phyloP scores from a whole-genome alignment of 2,329 filamentous ascomycete species.

The Esteya vermicola region DNA sequence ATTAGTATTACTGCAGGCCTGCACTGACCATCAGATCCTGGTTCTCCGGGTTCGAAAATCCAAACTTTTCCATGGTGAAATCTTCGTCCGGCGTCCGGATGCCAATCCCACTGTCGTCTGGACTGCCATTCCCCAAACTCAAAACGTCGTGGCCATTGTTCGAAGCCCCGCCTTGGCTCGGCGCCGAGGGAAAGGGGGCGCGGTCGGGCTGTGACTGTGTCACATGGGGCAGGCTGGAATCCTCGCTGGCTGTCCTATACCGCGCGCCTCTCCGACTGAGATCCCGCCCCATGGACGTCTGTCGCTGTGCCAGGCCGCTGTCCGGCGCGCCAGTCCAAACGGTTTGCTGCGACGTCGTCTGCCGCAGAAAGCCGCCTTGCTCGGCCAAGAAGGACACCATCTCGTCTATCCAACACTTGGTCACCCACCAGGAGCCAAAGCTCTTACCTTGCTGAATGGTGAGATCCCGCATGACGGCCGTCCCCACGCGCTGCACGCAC shows the following conservation, averaged over 20 bases:
- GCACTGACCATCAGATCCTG: conserved; percentile 16
- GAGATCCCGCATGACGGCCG: conserved; percentile 65
- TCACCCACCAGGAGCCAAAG: conserved; percentile 89
- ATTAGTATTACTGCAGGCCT: conserved; percentile 11
- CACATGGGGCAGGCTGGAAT: conserved; percentile 27
- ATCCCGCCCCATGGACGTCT: conserved; percentile 16
- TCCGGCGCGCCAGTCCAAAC: conserved; percentile 1
- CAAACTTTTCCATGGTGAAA: conserved; percentile 45
- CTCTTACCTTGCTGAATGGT: conserved; percentile 66
- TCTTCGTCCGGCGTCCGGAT: conserved; percentile 55
- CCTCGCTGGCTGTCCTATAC: conserved; percentile 30
- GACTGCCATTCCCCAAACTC: conserved; percentile 29
- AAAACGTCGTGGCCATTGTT: conserved; percentile 29
- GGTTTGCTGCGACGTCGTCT: conserved; percentile 25
- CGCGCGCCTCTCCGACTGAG: conserved; percentile 21
- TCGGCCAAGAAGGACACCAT: conserved; percentile 85
- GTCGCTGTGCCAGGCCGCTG: conserved; percentile 11
- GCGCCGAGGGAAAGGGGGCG: conserved; percentile 33
- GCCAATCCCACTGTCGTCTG: conserved; percentile 65
- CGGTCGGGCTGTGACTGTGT: conserved; percentile 33
- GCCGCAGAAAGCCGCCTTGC: conserved; percentile 73
- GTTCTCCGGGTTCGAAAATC: conserved; percentile 14
- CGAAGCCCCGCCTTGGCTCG: conserved; percentile 14
- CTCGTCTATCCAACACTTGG: conserved; percentile 90
- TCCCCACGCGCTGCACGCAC: conserved; percentile 62